Evolutionary conservation across 768 basidiomycete genomes (phyloP).

Genomic region (Termitomyces sp.): DNA sequence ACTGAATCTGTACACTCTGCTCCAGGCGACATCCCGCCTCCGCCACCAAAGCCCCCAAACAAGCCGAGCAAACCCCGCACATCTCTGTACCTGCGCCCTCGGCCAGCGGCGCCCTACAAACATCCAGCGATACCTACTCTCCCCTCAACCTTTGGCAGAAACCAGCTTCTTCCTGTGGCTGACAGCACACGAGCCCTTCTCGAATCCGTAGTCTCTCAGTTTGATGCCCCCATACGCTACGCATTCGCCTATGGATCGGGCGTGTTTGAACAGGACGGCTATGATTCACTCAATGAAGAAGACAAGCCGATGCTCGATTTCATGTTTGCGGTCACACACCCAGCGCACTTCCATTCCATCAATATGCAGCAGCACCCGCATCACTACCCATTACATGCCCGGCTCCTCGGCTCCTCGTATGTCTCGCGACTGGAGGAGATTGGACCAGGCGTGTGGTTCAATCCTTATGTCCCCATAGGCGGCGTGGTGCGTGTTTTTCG

Average conservation of each 20-base stretch:
- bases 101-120: constrained; percentile 33
- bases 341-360: constrained; percentile 90
- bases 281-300: constrained; percentile 27
- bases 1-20: constrained; percentile 35
- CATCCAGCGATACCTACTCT: constrained; percentile 42
- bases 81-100: constrained; percentile 40
- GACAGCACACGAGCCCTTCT: constrained; percentile 76
- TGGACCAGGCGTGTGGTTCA: constrained; percentile 93
- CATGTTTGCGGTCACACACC: constrained; percentile 91
- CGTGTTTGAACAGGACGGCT: constrained; percentile 90
- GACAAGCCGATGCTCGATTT: constrained; percentile 88
- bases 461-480: constrained; percentile 78
- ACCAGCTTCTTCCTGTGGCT: constrained; percentile 76
- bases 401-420: constrained; percentile 76
- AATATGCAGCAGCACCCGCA: constrained; percentile 89
- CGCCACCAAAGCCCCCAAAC: constrained; percentile 21
- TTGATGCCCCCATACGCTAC: constrained; percentile 90
- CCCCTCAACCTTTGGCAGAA: constrained; percentile 70
- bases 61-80: constrained; percentile 24
- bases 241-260: constrained; percentile 98
- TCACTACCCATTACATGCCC: constrained; percentile 89
- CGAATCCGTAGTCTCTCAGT: constrained; percentile 71
- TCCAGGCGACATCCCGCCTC: constrained; percentile 30
- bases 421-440: constrained; percentile 74
- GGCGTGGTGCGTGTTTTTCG: constrained; percentile 61